Conservation (phyloP, 257 asterid genomes). For the Capsicum chinense region DNA sequence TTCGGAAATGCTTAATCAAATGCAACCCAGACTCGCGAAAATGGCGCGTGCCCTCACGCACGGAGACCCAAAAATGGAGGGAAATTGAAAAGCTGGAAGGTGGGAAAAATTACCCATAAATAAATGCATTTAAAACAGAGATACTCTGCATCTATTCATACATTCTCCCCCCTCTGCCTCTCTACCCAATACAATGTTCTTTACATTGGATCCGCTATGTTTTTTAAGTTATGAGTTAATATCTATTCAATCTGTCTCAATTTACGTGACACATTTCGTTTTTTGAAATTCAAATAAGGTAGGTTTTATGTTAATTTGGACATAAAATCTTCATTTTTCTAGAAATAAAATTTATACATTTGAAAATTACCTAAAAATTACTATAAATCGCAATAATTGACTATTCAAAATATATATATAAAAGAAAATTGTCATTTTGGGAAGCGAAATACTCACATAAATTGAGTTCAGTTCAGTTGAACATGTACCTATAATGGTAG, state of each 20-base stretch:
- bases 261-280: too few relatives aligned
- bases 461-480: neutral
- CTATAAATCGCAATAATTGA: too few relatives aligned
- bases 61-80: slow-evolving; percentile 46
- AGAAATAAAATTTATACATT: too few relatives aligned
- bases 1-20: neutral
- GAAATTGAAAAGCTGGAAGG: neutral
- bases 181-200: neutral
- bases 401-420: too few relatives aligned
- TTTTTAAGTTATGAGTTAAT: neutral
- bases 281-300: too few relatives aligned
- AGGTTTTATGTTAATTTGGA: too few relatives aligned
- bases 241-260: neutral
- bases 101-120: neutral
- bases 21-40: slow-evolving; percentile 1
- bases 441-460: too few relatives aligned
- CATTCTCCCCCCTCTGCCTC: neutral
- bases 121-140: neutral
- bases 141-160: neutral
- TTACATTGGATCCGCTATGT: too few relatives aligned
- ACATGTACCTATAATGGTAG: neutral
- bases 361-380: too few relatives aligned
- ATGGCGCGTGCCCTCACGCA: slow-evolving; percentile 31
- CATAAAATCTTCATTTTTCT: too few relatives aligned
- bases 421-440: too few relatives aligned